Evolutionary conservation across 2,329 filamentous ascomycete genomes (phyloP).

Genomic region (Chaetothyriales sp.): DNA sequence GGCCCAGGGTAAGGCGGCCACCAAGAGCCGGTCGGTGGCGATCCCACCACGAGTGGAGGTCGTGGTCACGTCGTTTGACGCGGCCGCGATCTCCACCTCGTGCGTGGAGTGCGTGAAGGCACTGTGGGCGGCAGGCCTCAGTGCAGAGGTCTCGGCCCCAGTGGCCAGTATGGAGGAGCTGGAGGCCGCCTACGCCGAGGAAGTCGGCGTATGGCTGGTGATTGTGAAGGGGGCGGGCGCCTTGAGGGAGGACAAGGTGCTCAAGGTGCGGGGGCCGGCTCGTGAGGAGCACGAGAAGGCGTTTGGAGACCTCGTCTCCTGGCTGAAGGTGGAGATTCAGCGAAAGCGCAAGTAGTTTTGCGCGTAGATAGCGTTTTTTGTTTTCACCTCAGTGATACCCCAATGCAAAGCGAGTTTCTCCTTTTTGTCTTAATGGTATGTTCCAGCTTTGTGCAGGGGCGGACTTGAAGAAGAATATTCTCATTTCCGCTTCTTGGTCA

Average conservation of each 20-base stretch:
- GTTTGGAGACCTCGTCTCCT: conserved; percentile 55
- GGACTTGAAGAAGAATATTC: neutral
- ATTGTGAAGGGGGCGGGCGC: conserved; percentile 49
- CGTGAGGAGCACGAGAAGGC: conserved; percentile 75
- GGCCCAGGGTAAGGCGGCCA: neutral
- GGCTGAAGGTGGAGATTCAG: conserved; percentile 60
- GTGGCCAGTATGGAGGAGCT: conserved; percentile 66
- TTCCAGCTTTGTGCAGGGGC: neutral
- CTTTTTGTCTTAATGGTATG: neutral
- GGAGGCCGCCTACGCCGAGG: conserved; percentile 48
- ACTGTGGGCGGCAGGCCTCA: conserved; percentile 72
- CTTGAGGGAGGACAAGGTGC: conserved; percentile 40
- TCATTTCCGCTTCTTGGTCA: neutral
- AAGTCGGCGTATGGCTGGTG: conserved; percentile 69
- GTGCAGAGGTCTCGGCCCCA: conserved; percentile 72
- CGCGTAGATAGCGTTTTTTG: neutral
- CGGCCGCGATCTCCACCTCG: conserved; percentile 55
- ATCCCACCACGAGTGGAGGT: conserved; percentile 51
- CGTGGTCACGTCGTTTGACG: conserved; percentile 75
- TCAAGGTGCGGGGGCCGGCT: conserved; percentile 66
- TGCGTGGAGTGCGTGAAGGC: conserved; percentile 64
- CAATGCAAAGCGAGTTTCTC: neutral
- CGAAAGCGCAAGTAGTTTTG: neutral
- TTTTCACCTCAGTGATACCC: neutral
- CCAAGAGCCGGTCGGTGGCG: conserved; percentile 1